phyloP scores from a whole-genome alignment of 2,329 filamentous ascomycete genomes.

The Aspergillus brunneoviolaceus region DNA sequence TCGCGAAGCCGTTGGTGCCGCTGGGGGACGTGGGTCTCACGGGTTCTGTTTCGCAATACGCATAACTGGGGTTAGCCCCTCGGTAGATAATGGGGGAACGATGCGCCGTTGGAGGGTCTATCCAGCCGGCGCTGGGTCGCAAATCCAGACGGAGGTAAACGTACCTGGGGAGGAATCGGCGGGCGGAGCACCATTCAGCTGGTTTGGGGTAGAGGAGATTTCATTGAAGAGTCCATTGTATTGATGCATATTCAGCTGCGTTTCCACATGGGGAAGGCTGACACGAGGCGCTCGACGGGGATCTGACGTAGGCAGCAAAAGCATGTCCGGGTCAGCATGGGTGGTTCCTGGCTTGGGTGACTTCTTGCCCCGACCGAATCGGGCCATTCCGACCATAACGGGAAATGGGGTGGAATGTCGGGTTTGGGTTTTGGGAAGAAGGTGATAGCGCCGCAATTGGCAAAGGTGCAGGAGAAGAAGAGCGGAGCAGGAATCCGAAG shows the following conservation, averaged over 20 bases:
- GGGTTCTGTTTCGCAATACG: slow-evolving; percentile 16
- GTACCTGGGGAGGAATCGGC: slow-evolving; percentile 26
- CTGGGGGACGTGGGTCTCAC: slow-evolving; percentile 23
- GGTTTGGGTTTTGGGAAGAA: not conserved
- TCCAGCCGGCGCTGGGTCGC: not conserved
- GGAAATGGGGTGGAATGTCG: slow-evolving; percentile 13
- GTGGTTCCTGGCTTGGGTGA: slow-evolving; percentile 21
- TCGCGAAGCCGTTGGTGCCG: slow-evolving; percentile 30
- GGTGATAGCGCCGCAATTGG: slow-evolving; percentile 8
- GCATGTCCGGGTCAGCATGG: slow-evolving; percentile 29
- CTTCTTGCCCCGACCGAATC: slow-evolving; percentile 33
- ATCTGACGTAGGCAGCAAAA: slow-evolving; percentile 23
- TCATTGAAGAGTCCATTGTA: slow-evolving; percentile 39
- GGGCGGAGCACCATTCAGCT: slow-evolving; percentile 22
- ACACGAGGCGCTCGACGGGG: slow-evolving; percentile 34
- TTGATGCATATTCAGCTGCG: slow-evolving; percentile 45
- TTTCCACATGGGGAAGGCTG: slow-evolving; percentile 42
- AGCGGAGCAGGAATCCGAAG: not conserved
- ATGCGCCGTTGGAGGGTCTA: not conserved
- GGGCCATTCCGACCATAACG: slow-evolving; percentile 27
- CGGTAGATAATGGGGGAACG: not conserved
- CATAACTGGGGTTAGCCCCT: not conserved
- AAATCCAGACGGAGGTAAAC: slow-evolving; percentile 5
- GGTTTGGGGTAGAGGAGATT: slow-evolving; percentile 23
- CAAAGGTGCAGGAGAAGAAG: slow-evolving; percentile 8